Percentiles rank a stretch among this genome's conserved stretches.
Evolutionary conservation across 2,329 filamentous ascomycete species (phyloP).

Genomic region (Capronia epimyces): DNA sequence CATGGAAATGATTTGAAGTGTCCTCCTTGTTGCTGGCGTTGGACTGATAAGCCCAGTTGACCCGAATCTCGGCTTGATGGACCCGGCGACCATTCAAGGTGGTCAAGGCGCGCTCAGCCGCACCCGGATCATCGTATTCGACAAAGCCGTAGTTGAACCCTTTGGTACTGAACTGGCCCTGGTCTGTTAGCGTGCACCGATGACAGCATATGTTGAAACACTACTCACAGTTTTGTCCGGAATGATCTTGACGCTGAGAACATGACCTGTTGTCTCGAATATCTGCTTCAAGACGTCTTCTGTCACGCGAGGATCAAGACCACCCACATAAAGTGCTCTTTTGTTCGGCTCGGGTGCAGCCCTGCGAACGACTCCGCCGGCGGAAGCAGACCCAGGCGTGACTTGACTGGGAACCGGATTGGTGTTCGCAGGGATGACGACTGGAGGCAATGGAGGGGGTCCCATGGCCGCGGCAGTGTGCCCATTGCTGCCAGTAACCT

Average conservation of each 20-base stretch:
- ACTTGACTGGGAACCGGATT: constrained; percentile 92
- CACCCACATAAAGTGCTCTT: constrained; percentile 91
- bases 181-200: not conserved
- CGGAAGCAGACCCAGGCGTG: constrained; percentile 70
- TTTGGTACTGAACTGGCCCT: constrained; percentile 62
- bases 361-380: constrained; percentile 75
- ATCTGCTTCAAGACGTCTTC: constrained; percentile 96
- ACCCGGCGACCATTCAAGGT: constrained; percentile 93
- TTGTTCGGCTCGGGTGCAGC: constrained; percentile 98
- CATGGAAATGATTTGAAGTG: constrained; percentile 96
- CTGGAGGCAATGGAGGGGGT: constrained; percentile 75
- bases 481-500: constrained; percentile 66
- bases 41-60: constrained; percentile 99
- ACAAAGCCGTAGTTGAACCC: constrained; percentile 99
- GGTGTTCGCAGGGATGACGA: constrained; percentile 88
- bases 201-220: not conserved
- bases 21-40: constrained; percentile 94
- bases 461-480: constrained; percentile 57
- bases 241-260: constrained; percentile 98
- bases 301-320: constrained; percentile 87
- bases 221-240: constrained; percentile 94
- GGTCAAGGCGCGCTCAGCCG: constrained; percentile 94
- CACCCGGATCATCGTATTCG: constrained; percentile 95
- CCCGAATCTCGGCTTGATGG: constrained; percentile 94
- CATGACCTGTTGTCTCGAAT: constrained; percentile 97